phyloP scores from a whole-genome alignment of 768 basidiomycete species.

The Lactifluus subvellereus region DNA sequence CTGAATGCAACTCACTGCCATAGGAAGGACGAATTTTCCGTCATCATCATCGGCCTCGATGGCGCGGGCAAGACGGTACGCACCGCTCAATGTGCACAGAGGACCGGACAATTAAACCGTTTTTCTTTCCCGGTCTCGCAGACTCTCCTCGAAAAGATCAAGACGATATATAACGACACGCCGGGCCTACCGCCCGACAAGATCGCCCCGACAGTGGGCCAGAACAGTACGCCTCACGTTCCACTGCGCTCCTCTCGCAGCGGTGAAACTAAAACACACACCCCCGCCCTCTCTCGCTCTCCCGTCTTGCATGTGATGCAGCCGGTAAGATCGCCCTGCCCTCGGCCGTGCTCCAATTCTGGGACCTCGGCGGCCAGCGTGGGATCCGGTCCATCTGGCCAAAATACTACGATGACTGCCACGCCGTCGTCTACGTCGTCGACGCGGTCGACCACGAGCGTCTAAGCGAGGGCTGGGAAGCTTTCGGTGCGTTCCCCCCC shows the following conservation, averaged over 20 bases:
- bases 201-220: slow-evolving; percentile 94
- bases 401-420: slow-evolving; percentile 92
- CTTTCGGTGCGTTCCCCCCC: slow-evolving; percentile 66
- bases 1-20: neutral
- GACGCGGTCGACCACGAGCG: slow-evolving; percentile 89
- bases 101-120: neutral
- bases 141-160: slow-evolving; percentile 90
- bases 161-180: slow-evolving; percentile 81
- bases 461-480: slow-evolving; percentile 92
- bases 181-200: slow-evolving; percentile 89
- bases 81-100: neutral
- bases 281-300: too few relatives aligned
- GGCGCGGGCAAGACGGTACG: slow-evolving; percentile 87
- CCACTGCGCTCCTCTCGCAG: neutral
- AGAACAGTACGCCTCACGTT: slow-evolving; percentile 71
- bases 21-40: slow-evolving; percentile 86
- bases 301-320: slow-evolving; percentile 29
- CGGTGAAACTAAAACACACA: too few relatives aligned
- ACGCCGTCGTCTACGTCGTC: slow-evolving; percentile 93
- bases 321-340: slow-evolving; percentile 92
- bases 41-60: slow-evolving; percentile 91
- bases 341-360: slow-evolving; percentile 92
- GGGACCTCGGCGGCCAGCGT: slow-evolving; percentile 93
- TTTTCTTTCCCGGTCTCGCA: slow-evolving; percentile 29
- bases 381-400: slow-evolving; percentile 95